Evolutionary conservation across 106 monocot genomes (phyloP), one percentile per base, ranked within the genome.

Genomic region (Narthecium ossifragum): DNA sequence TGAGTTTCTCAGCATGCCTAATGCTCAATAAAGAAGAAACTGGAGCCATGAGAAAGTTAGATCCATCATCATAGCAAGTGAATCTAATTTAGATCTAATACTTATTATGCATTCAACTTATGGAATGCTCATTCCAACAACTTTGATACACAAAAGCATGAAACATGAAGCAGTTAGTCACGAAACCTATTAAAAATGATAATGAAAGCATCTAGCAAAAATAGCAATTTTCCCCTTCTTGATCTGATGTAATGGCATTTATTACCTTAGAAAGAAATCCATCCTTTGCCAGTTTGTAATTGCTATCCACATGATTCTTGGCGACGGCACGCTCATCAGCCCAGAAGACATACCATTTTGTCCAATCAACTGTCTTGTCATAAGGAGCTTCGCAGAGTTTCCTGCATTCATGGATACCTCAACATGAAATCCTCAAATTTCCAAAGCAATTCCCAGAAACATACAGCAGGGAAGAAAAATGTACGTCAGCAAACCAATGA

Each of bases 261-360:
- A 17, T 9, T 60, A 76, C 76, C 70, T 76, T 76, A n/a, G 69
- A 69, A 49, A 69, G 69, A 64, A 76, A 39, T 9, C 28, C 51
- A 31, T 63, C 63, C 39, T 63, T 63, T 18, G 76, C 64, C 1
- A 76, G 69, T 34, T 58, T 62, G 39, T 76, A 76, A 37, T 76
- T 76, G 64, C 76, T 76, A 37, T 69, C 76, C 18, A 24, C 31
- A 56, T 76, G 69, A 65, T 59, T 64, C 63, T 70, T 76, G 13
- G 61, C 32, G 36, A 76, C 70, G 24, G 67, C 70, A 17, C 76
- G 55, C 55, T 76, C 76, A 45, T 76, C 76, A 20, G 63, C 63
- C 69, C 69, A 76, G 31, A 76, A 52, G 1, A 76, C 39, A 65
- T 69, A 51, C 76, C 76, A 76, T 36, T 76, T 76, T 27, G 58